Percentiles rank a stretch among this genome's conserved stretches.
Evolutionary conservation across 2,329 filamentous ascomycete genomes (phyloP).

Genomic region (Aspergillus sp.): DNA sequence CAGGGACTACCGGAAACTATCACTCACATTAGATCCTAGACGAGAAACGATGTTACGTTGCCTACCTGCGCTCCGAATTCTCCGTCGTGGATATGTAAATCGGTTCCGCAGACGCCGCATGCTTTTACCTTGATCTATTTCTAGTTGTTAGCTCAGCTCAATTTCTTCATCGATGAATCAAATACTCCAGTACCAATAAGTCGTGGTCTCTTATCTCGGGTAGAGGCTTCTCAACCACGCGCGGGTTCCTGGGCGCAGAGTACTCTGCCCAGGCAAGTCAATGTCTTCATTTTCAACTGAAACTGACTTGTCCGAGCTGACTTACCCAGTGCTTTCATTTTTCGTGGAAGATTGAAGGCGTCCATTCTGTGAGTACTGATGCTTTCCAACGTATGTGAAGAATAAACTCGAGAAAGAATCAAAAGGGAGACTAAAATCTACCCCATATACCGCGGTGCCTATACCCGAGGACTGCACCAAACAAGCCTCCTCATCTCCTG

Average conservation of each 20-base stretch:
- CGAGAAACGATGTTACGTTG: background rate
- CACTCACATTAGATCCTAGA: background rate
- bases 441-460: background rate
- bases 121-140: conserved; percentile 65
- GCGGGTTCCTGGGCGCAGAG: background rate
- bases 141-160: background rate
- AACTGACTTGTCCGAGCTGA: background rate
- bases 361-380: background rate
- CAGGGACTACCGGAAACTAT: conserved; percentile 65
- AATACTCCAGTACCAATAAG: background rate
- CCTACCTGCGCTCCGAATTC: conserved; percentile 61
- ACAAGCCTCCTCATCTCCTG: background rate
- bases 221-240: background rate
- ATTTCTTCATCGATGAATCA: background rate
- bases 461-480: background rate
- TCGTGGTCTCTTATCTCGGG: background rate
- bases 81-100: conserved; percentile 60
- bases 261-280: background rate
- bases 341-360: background rate
- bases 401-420: background rate
- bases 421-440: background rate
- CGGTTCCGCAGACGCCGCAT: conserved; percentile 63
- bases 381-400: background rate
- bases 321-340: conserved; percentile 1
- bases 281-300: background rate